A percentile compares a stretch with the other conserved stretches of the same genome.
Evolutionary conservation across 2,329 filamentous ascomycete species (phyloP).

Genomic region (Colletotrichum lindemuthianum): DNA sequence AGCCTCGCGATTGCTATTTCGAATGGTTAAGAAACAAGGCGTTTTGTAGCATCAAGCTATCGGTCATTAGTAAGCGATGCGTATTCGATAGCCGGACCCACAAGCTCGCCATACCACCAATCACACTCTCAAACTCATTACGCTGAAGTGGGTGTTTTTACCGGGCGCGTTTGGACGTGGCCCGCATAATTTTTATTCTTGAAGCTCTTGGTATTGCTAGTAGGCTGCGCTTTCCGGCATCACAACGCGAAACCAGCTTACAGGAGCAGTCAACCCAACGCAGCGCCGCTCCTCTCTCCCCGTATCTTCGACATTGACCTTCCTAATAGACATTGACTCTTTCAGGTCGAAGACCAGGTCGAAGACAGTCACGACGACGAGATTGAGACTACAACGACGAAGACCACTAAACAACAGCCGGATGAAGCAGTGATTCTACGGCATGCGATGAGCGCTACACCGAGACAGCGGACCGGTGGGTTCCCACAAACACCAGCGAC

Average conservation of each 20-base stretch:
- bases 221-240: constrained; percentile 13
- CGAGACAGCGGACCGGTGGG: constrained; percentile 82
- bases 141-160: constrained; percentile 33
- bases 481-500: constrained; percentile 79
- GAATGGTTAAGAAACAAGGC: no score
- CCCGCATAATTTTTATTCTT: constrained; percentile 38
- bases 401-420: constrained; percentile 5
- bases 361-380: no score
- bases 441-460: constrained; percentile 85
- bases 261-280: constrained; percentile 21
- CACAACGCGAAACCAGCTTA: constrained; percentile 28
- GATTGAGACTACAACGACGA: no score
- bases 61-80: no score
- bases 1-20: no score
- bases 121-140: not conserved
- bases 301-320: not conserved
- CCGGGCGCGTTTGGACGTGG: constrained; percentile 52
- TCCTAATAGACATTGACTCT: no score
- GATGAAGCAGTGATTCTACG: constrained; percentile 45
- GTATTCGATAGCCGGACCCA: not conserved
- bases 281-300: not conserved
- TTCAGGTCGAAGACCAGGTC: no score
- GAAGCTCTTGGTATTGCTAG: constrained; percentile 19
- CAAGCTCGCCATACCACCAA: not conserved
- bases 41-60: no score